Evolutionary conservation across 495 filamentous ascomycete species (phyloP).

Genomic region (Tuber umbilicatum): DNA sequence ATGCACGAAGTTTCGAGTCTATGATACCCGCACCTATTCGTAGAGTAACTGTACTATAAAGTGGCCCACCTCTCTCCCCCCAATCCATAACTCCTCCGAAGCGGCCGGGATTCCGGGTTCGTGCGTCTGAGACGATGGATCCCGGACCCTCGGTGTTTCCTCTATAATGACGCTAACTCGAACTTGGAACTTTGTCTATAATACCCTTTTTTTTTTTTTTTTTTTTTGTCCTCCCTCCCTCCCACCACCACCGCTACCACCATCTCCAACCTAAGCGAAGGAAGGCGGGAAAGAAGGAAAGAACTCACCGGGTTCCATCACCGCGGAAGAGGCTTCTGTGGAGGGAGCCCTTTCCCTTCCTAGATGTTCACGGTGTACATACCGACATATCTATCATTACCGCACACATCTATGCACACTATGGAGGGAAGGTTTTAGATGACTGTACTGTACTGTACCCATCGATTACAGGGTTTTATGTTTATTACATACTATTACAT

Average conservation of each 20-base stretch:
- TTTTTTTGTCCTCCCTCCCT: background rate
- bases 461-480: background rate
- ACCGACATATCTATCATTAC: conserved; percentile 2
- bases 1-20: background rate
- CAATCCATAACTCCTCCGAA: background rate
- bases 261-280: background rate
- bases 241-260: background rate
- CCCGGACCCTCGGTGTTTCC: conserved; percentile 1
- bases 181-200: background rate
- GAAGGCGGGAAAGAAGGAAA: background rate
- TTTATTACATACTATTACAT: background rate
- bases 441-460: no score
- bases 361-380: background rate
- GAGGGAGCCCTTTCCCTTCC: background rate
- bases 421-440: background rate
- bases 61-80: background rate
- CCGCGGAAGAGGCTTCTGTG: background rate
- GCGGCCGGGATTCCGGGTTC: background rate
- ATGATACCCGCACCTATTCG: background rate
- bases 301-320: background rate
- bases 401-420: background rate
- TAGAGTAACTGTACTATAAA: background rate
- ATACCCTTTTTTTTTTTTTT: background rate
- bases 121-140: background rate
- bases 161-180: background rate